Percentiles rank a stretch among this genome's conserved stretches.
Evolutionary conservation across 805 yeast genomes (phyloP).

Genomic region (Hanseniaspora nectarophila): DNA sequence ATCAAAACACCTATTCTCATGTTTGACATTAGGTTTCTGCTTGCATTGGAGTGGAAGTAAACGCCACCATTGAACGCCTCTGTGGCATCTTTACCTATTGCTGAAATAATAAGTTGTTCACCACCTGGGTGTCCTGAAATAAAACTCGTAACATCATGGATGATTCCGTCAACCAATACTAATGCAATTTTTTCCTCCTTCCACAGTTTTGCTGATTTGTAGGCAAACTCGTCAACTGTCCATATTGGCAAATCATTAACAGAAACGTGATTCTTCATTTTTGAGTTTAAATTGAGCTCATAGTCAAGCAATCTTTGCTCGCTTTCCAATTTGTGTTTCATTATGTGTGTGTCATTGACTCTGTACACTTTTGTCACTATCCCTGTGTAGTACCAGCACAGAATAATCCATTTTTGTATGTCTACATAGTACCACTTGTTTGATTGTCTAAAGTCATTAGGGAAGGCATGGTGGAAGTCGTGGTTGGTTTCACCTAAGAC

Average conservation of each 20-base stretch:
- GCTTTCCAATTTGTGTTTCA: conserved; percentile 65
- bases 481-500: conserved; percentile 88
- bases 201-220: conserved; percentile 31
- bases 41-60: conserved; percentile 85
- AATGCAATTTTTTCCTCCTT: conserved; percentile 40
- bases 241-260: conserved; percentile 70
- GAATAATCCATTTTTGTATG: conserved; percentile 72
- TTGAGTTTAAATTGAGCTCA: conserved; percentile 1
- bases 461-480: conserved; percentile 92
- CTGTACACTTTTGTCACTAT: conserved; percentile 46
- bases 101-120: conserved; percentile 57
- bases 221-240: conserved; percentile 41
- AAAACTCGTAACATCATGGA: conserved; percentile 86
- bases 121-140: conserved; percentile 94
- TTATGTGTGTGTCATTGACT: conserved; percentile 40
- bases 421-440: conserved; percentile 64
- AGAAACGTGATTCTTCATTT: conserved; percentile 73
- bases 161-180: conserved; percentile 78
- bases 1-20: conserved; percentile 85
- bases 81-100: conserved; percentile 88
- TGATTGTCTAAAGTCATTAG: conserved; percentile 76
- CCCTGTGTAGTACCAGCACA: conserved; percentile 40
- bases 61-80: conserved; percentile 93
- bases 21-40: conserved; percentile 77
- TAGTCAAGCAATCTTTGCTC: conserved; percentile 49